Conservation (phyloP, 2,329 filamentous ascomycete species). For the Zasmidium citrigriseum region DNA sequence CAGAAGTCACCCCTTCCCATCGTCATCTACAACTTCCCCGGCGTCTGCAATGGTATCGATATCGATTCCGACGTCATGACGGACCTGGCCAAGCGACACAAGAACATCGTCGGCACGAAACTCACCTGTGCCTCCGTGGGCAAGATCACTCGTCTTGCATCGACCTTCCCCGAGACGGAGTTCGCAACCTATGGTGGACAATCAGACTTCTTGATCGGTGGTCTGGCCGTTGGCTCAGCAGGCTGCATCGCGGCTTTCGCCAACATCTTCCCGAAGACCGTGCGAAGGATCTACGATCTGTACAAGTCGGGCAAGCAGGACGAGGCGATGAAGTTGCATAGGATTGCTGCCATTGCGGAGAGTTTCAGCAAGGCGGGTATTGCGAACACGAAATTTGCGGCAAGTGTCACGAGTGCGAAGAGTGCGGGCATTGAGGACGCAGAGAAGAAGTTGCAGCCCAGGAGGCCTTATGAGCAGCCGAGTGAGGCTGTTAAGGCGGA, state of each 20-base stretch:
- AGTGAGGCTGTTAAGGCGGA: constrained; percentile 46
- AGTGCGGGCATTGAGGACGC: constrained; percentile 62
- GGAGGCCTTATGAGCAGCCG: constrained; percentile 61
- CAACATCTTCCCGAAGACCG: constrained; percentile 55
- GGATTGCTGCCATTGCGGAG: constrained; percentile 62
- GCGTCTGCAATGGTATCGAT: constrained; percentile 66
- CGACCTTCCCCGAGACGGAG: constrained; percentile 49
- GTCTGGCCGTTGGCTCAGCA: constrained; percentile 53
- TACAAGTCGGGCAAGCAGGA: constrained; percentile 56
- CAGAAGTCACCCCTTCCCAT: constrained; percentile 48
- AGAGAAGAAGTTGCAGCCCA: constrained; percentile 58
- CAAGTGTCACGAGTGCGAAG: constrained; percentile 59
- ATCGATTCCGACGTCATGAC: constrained; percentile 67
- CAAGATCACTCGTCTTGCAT: constrained; percentile 66
- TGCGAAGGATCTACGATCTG: constrained; percentile 58
- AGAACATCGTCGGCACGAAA: constrained; percentile 70
- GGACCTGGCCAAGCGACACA: constrained; percentile 53
- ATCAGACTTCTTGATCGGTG: constrained; percentile 67
- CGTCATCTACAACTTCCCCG: constrained; percentile 73
- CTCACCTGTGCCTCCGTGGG: constrained; percentile 74
- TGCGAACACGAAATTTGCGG: constrained; percentile 65
- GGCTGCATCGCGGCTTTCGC: constrained; percentile 61
- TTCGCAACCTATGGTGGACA: constrained; percentile 74
- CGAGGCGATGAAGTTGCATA: constrained; percentile 61
- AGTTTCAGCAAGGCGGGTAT: constrained; percentile 65